Evolutionary conservation across 2,329 filamentous ascomycete genomes (phyloP).

Genomic region (Pyrenochaeta sp.): DNA sequence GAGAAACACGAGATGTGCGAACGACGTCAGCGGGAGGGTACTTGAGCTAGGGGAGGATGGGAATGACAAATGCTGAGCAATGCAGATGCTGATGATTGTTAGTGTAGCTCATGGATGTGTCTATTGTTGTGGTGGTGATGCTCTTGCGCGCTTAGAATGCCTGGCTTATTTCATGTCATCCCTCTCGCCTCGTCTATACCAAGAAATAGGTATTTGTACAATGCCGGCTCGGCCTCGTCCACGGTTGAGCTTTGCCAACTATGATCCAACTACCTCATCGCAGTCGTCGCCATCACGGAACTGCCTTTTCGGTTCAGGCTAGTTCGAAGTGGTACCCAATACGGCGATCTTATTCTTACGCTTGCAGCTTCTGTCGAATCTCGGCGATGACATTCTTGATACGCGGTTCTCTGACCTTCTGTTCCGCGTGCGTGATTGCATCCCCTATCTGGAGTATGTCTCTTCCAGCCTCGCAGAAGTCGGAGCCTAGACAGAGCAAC

Average conservation of each 20-base stretch:
- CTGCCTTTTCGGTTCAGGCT: background rate
- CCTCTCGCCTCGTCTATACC: background rate
- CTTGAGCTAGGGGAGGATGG: too few species aligned
- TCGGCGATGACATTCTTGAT: slow-evolving; percentile 68
- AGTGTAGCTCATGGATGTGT: background rate
- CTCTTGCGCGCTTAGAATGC: background rate
- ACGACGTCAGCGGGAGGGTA: too few species aligned
- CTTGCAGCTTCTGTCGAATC: slow-evolving; percentile 60
- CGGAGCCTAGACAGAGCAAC: slow-evolving; percentile 68
- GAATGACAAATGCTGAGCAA: background rate
- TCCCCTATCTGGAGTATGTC: slow-evolving; percentile 64
- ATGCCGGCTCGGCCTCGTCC: background rate
- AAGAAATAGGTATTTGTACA: background rate
- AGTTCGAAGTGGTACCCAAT: background rate
- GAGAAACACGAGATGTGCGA: too few species aligned
- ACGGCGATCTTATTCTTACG: slow-evolving; percentile 13
- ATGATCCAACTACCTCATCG: background rate
- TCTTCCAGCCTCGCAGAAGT: slow-evolving; percentile 66
- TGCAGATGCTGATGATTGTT: background rate
- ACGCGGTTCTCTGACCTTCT: slow-evolving; percentile 66
- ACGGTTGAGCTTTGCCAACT: background rate
- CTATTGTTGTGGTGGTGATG: background rate
- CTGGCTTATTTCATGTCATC: background rate
- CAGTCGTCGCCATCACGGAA: background rate
- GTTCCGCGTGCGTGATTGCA: slow-evolving; percentile 58